Evolutionary conservation across 2,329 filamentous ascomycete species (phyloP), one percentile per base, ranked within the genome.

Genomic region (Apiospora rasikravindrae): DNA sequence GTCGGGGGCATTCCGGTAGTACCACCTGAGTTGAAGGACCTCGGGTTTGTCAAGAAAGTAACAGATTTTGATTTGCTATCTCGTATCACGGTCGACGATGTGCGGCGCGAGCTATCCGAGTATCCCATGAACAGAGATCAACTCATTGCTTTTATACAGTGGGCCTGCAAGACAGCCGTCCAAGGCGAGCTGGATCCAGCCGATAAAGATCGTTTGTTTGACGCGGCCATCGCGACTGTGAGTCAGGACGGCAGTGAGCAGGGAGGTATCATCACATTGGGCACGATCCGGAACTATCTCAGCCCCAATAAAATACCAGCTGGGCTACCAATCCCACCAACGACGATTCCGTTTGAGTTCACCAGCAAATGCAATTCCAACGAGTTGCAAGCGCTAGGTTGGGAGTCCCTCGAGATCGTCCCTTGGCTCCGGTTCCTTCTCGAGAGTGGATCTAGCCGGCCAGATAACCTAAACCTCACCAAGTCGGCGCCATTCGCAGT

Each of bases 1-100:
- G 90, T 98, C 72, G 92, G 95, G 71, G 93, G 93, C 45, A 96
- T 99, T 74, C 95, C 96, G 0, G 91, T 97, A 51, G 86, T 98
- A 4, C 93, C 96, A 0, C 90, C 94, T 64, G 91, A 92, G 73
- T 87, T 98, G 76, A 90, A 92, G 72, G 87, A 91, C 13, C 88
- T 88, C n/a, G 87, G 88, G 0, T 97, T 99, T 77, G 90, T 98
- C 72, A 88, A 88, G 72, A 95, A 94, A 77, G 84, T 99, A 66
- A 91, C 92, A 71, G 93, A 95, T 47, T 96, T 95, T 79, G 95
- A 94, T 0, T 87, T 98, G 71, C 89, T 99, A n/a, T 93, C 91
- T 0, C 92, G 95, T 75, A 93, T 98, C 72, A 98, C 94, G 0
- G 91, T 96, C 40, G 89, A 91, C 5, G 96, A 99, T 79, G 94